Conservation (phyloP, 345 rosid species). For the Populus alba region DNA sequence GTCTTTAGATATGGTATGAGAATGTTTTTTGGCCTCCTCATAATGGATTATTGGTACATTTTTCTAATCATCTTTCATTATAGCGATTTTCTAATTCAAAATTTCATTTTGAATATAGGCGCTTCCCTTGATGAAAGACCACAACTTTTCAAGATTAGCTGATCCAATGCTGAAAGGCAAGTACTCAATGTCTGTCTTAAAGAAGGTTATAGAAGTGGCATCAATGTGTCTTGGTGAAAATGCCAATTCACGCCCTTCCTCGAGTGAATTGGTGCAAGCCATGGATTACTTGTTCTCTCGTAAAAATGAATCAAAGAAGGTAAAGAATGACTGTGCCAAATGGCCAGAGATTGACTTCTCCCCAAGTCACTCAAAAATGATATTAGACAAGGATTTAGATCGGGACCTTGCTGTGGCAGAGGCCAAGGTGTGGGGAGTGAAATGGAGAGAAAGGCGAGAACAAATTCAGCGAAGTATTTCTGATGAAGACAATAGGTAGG, state of each 20-base stretch:
- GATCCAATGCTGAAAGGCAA: constrained; percentile 53
- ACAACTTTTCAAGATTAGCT: neutral
- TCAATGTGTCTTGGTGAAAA: constrained; percentile 46
- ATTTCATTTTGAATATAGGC: constrained; percentile 6
- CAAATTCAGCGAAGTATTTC: constrained; percentile 6
- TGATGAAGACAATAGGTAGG: constrained; percentile 25
- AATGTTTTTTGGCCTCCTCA: neutral
- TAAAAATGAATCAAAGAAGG: constrained; percentile 15
- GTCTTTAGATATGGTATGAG: neutral
- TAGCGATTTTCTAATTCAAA: neutral
- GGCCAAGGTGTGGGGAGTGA: constrained; percentile 68
- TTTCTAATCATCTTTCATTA: no score
- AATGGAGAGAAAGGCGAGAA: constrained; percentile 42
- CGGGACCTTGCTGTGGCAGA: constrained; percentile 55
- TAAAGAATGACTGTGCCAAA: neutral
- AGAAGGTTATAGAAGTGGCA: constrained; percentile 52
- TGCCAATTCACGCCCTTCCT: constrained; percentile 46
- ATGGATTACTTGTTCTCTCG: constrained; percentile 41
- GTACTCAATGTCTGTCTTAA: constrained; percentile 30
- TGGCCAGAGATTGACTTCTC: constrained; percentile 20
- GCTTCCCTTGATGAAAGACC: constrained; percentile 18
- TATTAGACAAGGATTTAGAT: constrained; percentile 32
- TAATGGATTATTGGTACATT: neutral
- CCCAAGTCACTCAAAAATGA: constrained; percentile 31
- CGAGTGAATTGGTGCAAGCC: constrained; percentile 47